Percentiles rank a stretch among this genome's conserved stretches.
phyloP scores from a whole-genome alignment of 2,329 filamentous ascomycete genomes.

The Penicillium sp. region DNA sequence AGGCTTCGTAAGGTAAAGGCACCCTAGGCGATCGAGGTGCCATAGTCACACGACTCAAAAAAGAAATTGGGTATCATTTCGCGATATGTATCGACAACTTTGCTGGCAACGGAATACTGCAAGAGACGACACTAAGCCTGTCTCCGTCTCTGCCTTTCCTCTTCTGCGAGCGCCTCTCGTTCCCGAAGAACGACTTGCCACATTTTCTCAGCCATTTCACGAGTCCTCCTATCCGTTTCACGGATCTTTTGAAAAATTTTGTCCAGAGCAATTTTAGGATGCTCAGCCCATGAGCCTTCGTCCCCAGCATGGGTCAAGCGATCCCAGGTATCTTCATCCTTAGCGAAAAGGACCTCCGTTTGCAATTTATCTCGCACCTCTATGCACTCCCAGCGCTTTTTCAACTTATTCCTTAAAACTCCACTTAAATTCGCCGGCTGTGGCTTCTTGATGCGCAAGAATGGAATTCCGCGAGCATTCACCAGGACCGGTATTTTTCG shows the following conservation, averaged over 20 bases:
- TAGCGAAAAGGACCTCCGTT: constrained; percentile 31
- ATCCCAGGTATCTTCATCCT: constrained; percentile 46
- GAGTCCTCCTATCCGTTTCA: constrained; percentile 28
- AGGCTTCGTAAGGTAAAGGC: not conserved
- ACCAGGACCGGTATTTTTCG: constrained; percentile 43
- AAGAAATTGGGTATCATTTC: not conserved
- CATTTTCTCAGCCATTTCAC: constrained; percentile 33
- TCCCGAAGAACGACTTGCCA: constrained; percentile 43
- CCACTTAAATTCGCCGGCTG: constrained; percentile 41
- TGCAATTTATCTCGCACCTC: constrained; percentile 33
- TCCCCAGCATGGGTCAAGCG: constrained; percentile 22
- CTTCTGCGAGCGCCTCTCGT: constrained; percentile 25
- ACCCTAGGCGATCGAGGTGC: not conserved
- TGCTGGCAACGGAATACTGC: not conserved
- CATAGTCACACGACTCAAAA: not conserved
- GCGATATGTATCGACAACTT: not conserved
- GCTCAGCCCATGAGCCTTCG: constrained; percentile 27
- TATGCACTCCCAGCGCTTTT: constrained; percentile 35
- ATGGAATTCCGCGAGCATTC: constrained; percentile 42
- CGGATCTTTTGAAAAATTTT: constrained; percentile 25
- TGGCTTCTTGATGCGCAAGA: constrained; percentile 46
- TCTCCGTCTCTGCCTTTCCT: constrained; percentile 17
- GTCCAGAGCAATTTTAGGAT: constrained; percentile 16
- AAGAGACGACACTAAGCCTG: not conserved
- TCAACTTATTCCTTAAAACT: constrained; percentile 36